Evolutionary conservation across 176 grass and related monocot genomes (phyloP).

Genomic region (Avena atlantica): DNA sequence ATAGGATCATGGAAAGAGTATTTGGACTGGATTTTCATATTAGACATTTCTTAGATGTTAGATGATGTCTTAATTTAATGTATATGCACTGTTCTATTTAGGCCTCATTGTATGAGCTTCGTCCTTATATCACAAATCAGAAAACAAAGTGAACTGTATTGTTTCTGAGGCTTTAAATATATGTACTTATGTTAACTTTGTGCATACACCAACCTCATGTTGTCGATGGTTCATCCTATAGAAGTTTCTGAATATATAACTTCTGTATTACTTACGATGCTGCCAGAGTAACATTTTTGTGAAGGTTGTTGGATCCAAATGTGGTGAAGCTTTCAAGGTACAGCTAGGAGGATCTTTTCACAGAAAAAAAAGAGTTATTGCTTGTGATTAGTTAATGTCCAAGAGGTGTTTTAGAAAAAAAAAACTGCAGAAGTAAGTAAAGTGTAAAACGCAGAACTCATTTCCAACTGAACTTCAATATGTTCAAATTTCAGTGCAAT

Average conservation of each 20-base stretch:
- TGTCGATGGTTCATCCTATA: neutral
- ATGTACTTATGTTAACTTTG: no score
- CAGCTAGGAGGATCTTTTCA: neutral
- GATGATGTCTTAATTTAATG: neutral
- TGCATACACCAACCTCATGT: neutral
- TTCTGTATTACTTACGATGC: neutral
- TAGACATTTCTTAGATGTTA: neutral
- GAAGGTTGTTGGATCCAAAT: slow-evolving; percentile 11
- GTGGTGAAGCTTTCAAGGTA: neutral
- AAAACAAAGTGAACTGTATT: no score
- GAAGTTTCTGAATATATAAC: slow-evolving; percentile 16
- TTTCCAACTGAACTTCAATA: neutral
- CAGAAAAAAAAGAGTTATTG: neutral
- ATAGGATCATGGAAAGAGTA: neutral
- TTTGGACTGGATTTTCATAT: neutral
- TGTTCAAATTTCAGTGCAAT: neutral
- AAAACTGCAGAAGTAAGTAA: neutral
- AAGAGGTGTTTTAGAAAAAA: slow-evolving; percentile 13
- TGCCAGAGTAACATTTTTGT: slow-evolving; percentile 5
- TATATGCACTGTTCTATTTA: neutral
- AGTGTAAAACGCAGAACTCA: neutral
- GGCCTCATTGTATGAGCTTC: neutral
- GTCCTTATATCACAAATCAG: neutral
- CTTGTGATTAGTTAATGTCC: neutral
- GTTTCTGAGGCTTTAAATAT: no score